Base-by-base conservation (phyloP, 352 stramenopile species). In the Globisporangium spiculum region DNA sequence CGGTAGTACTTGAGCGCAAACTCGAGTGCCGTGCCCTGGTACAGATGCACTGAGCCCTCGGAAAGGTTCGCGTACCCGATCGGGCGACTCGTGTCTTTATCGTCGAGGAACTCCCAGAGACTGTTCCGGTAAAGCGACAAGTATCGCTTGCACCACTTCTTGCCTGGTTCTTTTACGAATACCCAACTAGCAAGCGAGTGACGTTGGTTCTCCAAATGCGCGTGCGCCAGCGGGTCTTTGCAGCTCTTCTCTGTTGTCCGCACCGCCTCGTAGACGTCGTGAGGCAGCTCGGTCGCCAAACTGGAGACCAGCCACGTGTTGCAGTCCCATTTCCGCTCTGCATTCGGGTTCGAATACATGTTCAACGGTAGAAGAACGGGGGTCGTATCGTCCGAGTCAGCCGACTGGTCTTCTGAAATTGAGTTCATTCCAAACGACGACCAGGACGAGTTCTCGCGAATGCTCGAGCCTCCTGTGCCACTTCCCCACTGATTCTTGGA, bases 31-130 rank as follows among this genome's bases (percentile, higher is more conserved):
- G 76, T 90, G 41, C 72, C 77, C 63, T 89, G 80, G 27, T 86
- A 77, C 8, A 60, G 61, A 61, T 88, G 75, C 32, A 94, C 72
- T 0, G 76, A 84, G 20, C 81, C 87, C 59, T 94, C 87, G 14
- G 77, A 86, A 59, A 94, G 64, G 72, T 94, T 94, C 30, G 82
- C 83, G 74, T 88, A 88, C 22, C 83, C 87, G 16, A 93, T 79
- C 6, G 87, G 87, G 20, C 82, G 77, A 60, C 81, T 91, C 7
- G 66, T 71, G 26, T 85, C 76, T 7, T 76, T 80, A 32, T 89
- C 79, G 69, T 92, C 83, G 27, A 92, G 63, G 63, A 90, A 93
- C 59, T 94, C 87, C 78, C 82, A 90, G 0, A 94, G 55, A 48
- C 81, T 87, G 69, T 93, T 94, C 38, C 87, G 81, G 60, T 83